Evolutionary conservation across 129 eudicot species (phyloP), one percentile per base, ranked within the genome.

Genomic region (Artemisia annua): DNA sequence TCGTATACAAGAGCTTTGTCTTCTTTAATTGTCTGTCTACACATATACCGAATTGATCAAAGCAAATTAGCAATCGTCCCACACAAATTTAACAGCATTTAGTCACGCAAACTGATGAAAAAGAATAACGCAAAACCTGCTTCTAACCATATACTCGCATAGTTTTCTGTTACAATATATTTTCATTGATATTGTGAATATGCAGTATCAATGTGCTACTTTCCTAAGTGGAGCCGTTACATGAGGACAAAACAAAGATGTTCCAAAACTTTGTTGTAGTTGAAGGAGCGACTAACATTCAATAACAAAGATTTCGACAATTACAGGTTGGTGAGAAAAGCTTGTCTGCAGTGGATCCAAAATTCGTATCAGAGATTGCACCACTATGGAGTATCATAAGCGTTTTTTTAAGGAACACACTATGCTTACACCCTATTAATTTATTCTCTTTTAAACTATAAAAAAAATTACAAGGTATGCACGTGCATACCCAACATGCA

Each of bases 21-120:
- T 79, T 94, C 99, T 83, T 85, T 90, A 78, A 90, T 84, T 20
- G 81, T 81, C 95, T 89, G 92, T 86, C 95, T 80, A 85, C 85
- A 85, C 62, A 80, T 68, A 55, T 30, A 60, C 48, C 68, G 44
- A 48, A 56, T 30, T 15, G 22, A 75, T 70, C 44, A 73, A n/a
- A 17, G 17, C 16, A 50, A 44, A 66, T 66, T 48, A 66, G 57
- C 19, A 48, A 63, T 32, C 66, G 46, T 39, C 46, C 11, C 46
- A 7, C 46, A 39, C 46, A 39, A 39, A 39, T 7, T 39, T 39
- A 39, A 7, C 46, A 39, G 2, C 46, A 39, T 7, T 39, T 39
- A 39, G 46, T 39, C 46, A 39, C 10, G 11, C 46, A 39, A n/a
- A 39, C 46, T 7, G 46, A 39, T 39, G 46, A 39, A 39, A 39